Percentiles rank a stretch among this genome's conserved stretches.
Conservation (phyloP, 805 yeast species). For the Suhomyces canberraensis region DNA sequence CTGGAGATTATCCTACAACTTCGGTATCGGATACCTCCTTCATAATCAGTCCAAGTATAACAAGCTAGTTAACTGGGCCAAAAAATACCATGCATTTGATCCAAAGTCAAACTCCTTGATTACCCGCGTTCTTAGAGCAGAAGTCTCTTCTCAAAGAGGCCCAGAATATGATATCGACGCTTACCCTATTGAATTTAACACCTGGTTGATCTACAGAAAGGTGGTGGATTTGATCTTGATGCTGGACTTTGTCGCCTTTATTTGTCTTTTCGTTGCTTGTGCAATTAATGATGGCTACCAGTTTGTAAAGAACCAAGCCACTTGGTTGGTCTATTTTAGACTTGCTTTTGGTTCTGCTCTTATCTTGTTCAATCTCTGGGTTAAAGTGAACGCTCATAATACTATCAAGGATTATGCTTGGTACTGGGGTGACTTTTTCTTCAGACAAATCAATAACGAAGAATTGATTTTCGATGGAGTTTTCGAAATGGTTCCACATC, state of each 20-base stretch:
- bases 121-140: constrained; percentile 38
- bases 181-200: constrained; percentile 70
- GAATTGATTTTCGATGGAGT: constrained; percentile 84
- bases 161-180: constrained; percentile 22
- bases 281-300: constrained; percentile 38
- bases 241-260: constrained; percentile 79
- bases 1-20: constrained; percentile 75
- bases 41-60: constrained; percentile 62
- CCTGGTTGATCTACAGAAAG: constrained; percentile 79
- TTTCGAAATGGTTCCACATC: constrained; percentile 86
- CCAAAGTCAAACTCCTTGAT: constrained; percentile 23
- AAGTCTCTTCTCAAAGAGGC: constrained; percentile 41
- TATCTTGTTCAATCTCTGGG: constrained; percentile 77
- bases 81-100: constrained; percentile 42
- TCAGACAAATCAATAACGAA: constrained; percentile 58
- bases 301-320: constrained; percentile 37
- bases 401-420: constrained; percentile 89
- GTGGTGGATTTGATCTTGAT: constrained; percentile 77
- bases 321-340: constrained; percentile 46
- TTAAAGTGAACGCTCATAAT: constrained; percentile 81
- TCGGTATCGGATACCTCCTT: constrained; percentile 73
- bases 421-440: constrained; percentile 95
- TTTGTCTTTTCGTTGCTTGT: constrained; percentile 56
- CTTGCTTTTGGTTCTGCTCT: constrained; percentile 57
- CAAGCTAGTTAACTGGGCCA: constrained; percentile 52